Evolutionary conservation across 495 filamentous ascomycete genomes (phyloP), one percentile per base, ranked within the genome.

Genomic region (Annulohypoxylon bovei): DNA sequence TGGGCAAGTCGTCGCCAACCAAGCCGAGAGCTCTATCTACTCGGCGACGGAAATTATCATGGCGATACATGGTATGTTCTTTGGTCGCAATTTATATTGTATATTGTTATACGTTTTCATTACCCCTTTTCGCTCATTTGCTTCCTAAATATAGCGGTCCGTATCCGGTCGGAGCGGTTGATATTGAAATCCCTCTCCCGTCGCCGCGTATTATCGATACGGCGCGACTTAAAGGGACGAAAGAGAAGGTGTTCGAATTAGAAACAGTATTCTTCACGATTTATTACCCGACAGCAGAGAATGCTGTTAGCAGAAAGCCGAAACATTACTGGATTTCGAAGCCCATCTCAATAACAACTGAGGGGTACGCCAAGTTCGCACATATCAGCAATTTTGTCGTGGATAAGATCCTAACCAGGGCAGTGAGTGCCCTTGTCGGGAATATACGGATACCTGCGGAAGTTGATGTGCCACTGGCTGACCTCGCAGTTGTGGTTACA

Each of bases 281-380:
- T 9, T 86, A 83, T 76, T 86, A 85, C 46, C 84, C 84, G 2
- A 66, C 81, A 1, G 54, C 69, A 25, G 65, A 81, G 14, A 46
- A 35, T 56, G 53, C 16, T 4, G 28, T 25, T 33, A 69, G 32
- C 42, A 44, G 22, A n/a, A 60, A 66, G 16, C 63, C 55, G 35
- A 75, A 75, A 30, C 84, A 86, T 68, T 67, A 74, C 25, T 88
- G 86, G 86, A 75, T 87, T 30, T 76, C 84, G 1, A 77, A 76
- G 28, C 85, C 85, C 1, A 60, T 88, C n/a, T 74, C 72, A 2
- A 77, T 85, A n/a, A 77, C 79, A 0, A 85, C 80, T 1, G 75
- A 80, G 57, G 86, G 86, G 3, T 86, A 85, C 52, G 84, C 84
- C 28, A 78, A 75, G 54, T 79, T 83, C 23, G 81, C 78, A 12